A percentile compares a stretch with the other conserved stretches of the same genome.
Evolutionary conservation across 805 yeast genomes (phyloP).

Genomic region (Yamadazyma tumulicola): DNA sequence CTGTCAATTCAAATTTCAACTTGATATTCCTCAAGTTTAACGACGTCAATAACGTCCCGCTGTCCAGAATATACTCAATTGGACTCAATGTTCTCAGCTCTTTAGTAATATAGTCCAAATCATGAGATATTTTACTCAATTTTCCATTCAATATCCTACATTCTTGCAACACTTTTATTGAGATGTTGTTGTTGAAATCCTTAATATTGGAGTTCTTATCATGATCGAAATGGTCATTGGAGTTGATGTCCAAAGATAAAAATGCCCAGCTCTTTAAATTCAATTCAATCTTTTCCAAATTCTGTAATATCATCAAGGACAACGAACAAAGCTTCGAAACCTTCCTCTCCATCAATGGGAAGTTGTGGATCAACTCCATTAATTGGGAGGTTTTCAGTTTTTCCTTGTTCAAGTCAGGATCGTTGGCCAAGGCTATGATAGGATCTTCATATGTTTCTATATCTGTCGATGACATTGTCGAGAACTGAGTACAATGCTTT

Average conservation of each 20-base stretch:
- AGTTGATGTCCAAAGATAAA: constrained; percentile 47
- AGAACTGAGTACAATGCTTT: background rate
- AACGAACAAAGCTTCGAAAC: constrained; percentile 47
- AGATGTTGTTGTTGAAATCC: constrained; percentile 49
- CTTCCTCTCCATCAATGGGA: constrained; percentile 40
- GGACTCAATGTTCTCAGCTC: constrained; percentile 41
- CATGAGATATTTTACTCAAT: constrained; percentile 39
- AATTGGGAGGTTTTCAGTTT: constrained; percentile 39
- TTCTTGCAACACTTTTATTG: constrained; percentile 49
- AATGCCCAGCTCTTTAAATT: constrained; percentile 54
- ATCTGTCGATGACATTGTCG: constrained; percentile 3
- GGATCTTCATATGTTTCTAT: constrained; percentile 43
- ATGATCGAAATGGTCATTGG: constrained; percentile 36
- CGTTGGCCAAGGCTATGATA: constrained; percentile 43
- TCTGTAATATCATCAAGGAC: constrained; percentile 44
- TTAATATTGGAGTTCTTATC: constrained; percentile 14
- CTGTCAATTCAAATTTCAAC: constrained; percentile 48
- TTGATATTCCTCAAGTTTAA: constrained; percentile 44
- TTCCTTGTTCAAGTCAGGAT: constrained; percentile 45
- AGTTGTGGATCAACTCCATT: constrained; percentile 39
- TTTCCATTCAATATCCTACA: constrained; percentile 47
- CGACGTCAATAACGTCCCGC: constrained; percentile 48
- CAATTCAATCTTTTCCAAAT: constrained; percentile 47
- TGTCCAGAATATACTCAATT: constrained; percentile 48
- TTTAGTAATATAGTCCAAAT: constrained; percentile 45